Conservation (phyloP, 129 eudicot genomes). For the Sambucus nigra region DNA sequence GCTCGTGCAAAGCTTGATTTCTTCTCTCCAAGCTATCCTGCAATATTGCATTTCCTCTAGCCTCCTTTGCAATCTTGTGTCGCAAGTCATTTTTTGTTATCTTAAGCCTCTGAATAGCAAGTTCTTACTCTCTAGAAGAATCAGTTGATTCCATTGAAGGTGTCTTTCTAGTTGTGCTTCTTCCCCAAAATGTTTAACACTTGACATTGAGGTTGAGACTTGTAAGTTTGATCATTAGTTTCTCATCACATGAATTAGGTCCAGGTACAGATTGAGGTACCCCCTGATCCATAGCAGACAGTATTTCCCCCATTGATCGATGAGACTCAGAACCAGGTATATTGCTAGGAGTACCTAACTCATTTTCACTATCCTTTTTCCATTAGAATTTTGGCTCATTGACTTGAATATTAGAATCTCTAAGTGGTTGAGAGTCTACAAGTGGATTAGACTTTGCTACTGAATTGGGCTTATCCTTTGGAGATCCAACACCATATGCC, state of each 20-base stretch:
- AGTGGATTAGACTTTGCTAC: slow-evolving; percentile 32
- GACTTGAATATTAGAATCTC: slow-evolving; percentile 25
- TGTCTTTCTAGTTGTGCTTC: slow-evolving; percentile 63
- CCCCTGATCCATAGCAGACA: slow-evolving; percentile 79
- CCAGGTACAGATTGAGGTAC: slow-evolving; percentile 33
- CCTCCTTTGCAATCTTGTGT: slow-evolving; percentile 90
- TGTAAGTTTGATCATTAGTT: slow-evolving; percentile 31
- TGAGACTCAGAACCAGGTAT: slow-evolving; percentile 46
- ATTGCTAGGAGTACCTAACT: slow-evolving; percentile 26
- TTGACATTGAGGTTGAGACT: slow-evolving; percentile 40
- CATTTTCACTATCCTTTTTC: slow-evolving; percentile 32
- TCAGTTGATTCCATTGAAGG: slow-evolving; percentile 83
- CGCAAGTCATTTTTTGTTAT: slow-evolving; percentile 81
- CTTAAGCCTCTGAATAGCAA: slow-evolving; percentile 87
- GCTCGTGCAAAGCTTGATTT: slow-evolving; percentile 93
- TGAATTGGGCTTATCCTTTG: slow-evolving; percentile 21
- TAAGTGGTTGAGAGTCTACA: slow-evolving; percentile 23
- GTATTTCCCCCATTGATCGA: slow-evolving; percentile 70
- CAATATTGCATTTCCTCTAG: slow-evolving; percentile 87
- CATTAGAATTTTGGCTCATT: slow-evolving; percentile 27
- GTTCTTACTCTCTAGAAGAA: slow-evolving; percentile 95
- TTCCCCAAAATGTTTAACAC: slow-evolving; percentile 81
- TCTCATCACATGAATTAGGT: slow-evolving; percentile 46
- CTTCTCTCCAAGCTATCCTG: slow-evolving; percentile 96
- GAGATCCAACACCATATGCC: slow-evolving; percentile 63